Base-by-base conservation (phyloP, 164 flowering plant species). In the Malania oleifera region DNA sequence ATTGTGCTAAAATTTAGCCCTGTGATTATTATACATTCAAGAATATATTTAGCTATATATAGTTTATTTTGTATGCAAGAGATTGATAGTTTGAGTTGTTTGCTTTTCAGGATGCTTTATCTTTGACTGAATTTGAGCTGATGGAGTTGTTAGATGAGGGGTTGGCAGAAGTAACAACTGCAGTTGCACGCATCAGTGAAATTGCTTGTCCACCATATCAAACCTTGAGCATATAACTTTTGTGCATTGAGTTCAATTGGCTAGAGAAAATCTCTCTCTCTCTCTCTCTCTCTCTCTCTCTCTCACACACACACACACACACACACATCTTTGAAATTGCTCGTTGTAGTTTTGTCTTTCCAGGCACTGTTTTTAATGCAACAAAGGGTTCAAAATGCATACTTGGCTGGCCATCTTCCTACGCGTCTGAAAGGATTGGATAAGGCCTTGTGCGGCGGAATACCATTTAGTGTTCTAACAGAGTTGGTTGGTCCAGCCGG, bases 401-500 rank as follows among this genome's bases (percentile, higher is more conserved):
- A 66, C 56, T 64, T 78, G 51, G 63, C 68, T 34, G 85, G 88
- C 29, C 86, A 83, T 75, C 78, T 87, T 63, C 83, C 85, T 14
- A 85, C 95, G 0, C 53, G 68, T 23, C 63, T 89, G 41, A 83
- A 75, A 69, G 97, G 97, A 24, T 53, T 87, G 37, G 95, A 89
- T 66, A 65, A 71, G 22, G 89, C 87, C 27, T 72, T 89, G 51
- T 80, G 82, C 44, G 97, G 97, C 62, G 97, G 97, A 64, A 74
- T 89, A 59, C 97, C 97, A 8, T 87, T 75, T 70, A 87, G 97
- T 54, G 86, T 82, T 59, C 61, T 87, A 60, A 89, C 92, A 1
- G 97, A 89, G 75, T 62, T 87, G 56, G 97, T 89, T 62, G 97
- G 91, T 51, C 97, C 97, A 12, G 74, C 97, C 22, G 97, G 97